Evolutionary conservation across 1,284 basidiomycete genomes (phyloP).

Genomic region (Somion occarium): DNA sequence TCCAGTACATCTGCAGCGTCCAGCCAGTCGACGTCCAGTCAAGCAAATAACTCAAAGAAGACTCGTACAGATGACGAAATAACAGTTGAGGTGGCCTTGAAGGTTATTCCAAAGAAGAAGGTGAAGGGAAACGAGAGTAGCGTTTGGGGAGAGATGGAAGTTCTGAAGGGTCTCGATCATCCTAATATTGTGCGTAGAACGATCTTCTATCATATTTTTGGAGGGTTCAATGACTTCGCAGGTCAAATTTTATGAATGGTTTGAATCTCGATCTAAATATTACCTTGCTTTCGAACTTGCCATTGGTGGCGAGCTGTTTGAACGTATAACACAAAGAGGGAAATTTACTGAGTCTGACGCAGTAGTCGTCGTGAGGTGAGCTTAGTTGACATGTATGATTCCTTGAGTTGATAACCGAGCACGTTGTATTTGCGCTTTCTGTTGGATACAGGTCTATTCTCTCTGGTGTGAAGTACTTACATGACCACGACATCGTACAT

Average conservation of each 20-base stretch:
- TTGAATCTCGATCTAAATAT: conserved; percentile 88
- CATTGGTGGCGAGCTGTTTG: conserved; percentile 86
- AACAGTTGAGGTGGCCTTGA: conserved; percentile 77
- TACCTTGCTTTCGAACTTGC: conserved; percentile 92
- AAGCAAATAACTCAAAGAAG: background rate
- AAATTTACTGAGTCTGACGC: conserved; percentile 92
- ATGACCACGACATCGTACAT: conserved; percentile 87
- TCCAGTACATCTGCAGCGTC: conserved; percentile 10
- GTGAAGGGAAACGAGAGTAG: conserved; percentile 83
- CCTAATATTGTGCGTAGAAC: conserved; percentile 73
- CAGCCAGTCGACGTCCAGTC: conserved; percentile 2
- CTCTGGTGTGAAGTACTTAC: conserved; percentile 77
- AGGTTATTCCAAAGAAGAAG: conserved; percentile 88
- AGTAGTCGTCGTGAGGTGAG: conserved; percentile 62
- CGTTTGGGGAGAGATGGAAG: conserved; percentile 89
- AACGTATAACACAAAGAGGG: conserved; percentile 75
- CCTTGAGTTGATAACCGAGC: background rate
- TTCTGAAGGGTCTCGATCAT: conserved; percentile 82
- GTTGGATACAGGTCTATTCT: conserved; percentile 59
- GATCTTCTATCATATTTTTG: no score
- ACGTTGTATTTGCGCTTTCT: background rate
- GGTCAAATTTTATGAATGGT: conserved; percentile 93
- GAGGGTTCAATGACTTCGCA: conserved; percentile 27
- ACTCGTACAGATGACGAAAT: conserved; percentile 20
- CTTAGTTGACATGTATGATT: no score